A percentile compares a stretch with the other conserved stretches of the same genome.
Conservation (phyloP, 2,329 filamentous ascomycete species). For the Clarireedia monteithiana region DNA sequence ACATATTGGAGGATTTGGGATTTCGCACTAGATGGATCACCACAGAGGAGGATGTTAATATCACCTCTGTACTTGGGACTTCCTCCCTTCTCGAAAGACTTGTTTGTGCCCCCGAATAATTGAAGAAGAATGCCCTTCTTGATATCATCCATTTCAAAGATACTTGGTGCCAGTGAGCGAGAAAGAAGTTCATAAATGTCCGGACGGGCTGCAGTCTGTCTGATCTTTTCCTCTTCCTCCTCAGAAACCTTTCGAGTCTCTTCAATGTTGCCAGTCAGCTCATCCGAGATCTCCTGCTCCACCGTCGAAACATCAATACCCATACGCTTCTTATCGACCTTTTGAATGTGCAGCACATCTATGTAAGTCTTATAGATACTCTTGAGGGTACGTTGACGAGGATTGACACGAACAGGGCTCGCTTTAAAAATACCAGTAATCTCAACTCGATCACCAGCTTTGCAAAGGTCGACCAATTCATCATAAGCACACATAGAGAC, state of each 20-base stretch:
- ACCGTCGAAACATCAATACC: conserved; percentile 86
- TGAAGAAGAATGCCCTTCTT: conserved; percentile 98
- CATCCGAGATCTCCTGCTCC: conserved; percentile 60
- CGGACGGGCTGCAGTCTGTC: conserved; percentile 64
- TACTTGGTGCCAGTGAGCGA: conserved; percentile 83
- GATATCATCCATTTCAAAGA: conserved; percentile 97
- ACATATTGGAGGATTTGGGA: conserved; percentile 92
- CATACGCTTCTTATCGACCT: conserved; percentile 90
- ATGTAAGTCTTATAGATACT: conserved; percentile 97
- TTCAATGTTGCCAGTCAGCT: conserved; percentile 61
- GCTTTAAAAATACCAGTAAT: conserved; percentile 96
- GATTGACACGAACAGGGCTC: conserved; percentile 88
- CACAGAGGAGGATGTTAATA: conserved; percentile 93
- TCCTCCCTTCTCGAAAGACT: conserved; percentile 92
- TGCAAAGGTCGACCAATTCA: conserved; percentile 94
- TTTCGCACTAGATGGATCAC: conserved; percentile 93
- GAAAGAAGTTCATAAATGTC: conserved; percentile 93
- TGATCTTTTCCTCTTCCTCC: conserved; percentile 87
- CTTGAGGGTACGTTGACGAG: conserved; percentile 85
- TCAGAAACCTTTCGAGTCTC: conserved; percentile 75
- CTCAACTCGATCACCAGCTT: conserved; percentile 91
- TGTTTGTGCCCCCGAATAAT: conserved; percentile 95
- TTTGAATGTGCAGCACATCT: conserved; percentile 91
- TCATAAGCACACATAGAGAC: conserved; percentile 96
- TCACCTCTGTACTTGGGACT: conserved; percentile 94